These are phyloP conservation scores for Medicago lupulina DNA, from an alignment of 306 rosid genomes.

Conservation along the genomic window DNA sequence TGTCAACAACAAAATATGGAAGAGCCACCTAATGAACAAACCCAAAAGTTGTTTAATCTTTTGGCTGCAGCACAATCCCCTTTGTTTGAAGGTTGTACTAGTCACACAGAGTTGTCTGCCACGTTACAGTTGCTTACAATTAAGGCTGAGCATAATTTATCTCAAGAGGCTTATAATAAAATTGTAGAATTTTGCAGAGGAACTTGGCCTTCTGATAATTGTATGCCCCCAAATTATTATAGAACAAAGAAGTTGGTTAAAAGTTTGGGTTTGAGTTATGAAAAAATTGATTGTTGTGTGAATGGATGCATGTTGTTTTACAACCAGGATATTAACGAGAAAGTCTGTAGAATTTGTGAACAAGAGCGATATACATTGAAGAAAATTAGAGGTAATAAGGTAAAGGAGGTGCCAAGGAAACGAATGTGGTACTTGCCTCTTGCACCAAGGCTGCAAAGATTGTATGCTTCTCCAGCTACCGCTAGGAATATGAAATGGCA, in stretches of 20 bases:
- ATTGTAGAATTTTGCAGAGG: background rate
- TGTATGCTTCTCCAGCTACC: too few relatives aligned
- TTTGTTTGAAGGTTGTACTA: conserved; percentile 11
- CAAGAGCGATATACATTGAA: too few relatives aligned
- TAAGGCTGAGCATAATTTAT: conserved; percentile 7
- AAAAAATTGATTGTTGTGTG: conserved; percentile 15
- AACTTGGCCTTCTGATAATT: background rate
- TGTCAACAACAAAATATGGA: too few relatives aligned
- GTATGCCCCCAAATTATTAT: background rate
- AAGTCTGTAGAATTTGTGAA: too few relatives aligned
- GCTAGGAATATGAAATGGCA: too few relatives aligned
- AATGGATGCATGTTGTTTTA: too few relatives aligned
- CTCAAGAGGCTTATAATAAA: conserved; percentile 21
- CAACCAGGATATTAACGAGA: too few relatives aligned
- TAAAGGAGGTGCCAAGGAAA: too few relatives aligned
- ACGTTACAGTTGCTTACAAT: background rate
- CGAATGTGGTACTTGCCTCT: too few relatives aligned
- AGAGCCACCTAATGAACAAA: background rate
- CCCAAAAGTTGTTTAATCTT: background rate
- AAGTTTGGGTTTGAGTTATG: background rate
- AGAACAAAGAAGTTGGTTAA: background rate
- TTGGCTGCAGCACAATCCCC: too few relatives aligned
- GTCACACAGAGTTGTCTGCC: background rate
- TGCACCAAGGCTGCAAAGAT: too few relatives aligned
- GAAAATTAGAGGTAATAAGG: too few relatives aligned